Conservation (phyloP, 2,329 filamentous ascomycete genomes). For the Monilinia aucupariae region DNA sequence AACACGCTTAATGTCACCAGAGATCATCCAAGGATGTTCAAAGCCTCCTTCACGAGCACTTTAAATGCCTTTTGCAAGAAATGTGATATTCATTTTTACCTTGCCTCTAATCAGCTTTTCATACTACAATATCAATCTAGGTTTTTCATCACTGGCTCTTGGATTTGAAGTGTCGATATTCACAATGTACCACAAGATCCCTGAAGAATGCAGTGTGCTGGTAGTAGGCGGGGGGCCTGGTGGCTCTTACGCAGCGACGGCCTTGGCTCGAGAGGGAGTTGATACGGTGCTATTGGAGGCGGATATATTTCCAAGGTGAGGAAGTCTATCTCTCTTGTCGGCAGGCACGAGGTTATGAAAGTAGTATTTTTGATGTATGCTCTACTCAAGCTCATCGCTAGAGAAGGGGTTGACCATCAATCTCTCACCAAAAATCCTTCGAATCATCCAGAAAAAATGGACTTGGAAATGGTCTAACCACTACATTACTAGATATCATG, state of each 20-base stretch:
- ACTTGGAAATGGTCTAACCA: too few relatives aligned
- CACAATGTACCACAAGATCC: neutral
- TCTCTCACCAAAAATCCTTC: too few relatives aligned
- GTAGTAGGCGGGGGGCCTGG: constrained; percentile 40
- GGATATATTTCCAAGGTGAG: too few relatives aligned
- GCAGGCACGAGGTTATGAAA: too few relatives aligned
- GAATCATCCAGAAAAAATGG: too few relatives aligned
- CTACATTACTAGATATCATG: too few relatives aligned
- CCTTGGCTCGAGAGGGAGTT: too few relatives aligned
- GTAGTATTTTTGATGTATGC: too few relatives aligned
- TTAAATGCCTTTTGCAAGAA: neutral
- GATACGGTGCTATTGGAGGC: too few relatives aligned
- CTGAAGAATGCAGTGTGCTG: constrained; percentile 33
- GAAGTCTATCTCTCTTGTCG: too few relatives aligned
- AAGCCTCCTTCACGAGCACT: neutral
- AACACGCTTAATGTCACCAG: neutral
- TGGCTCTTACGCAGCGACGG: constrained; percentile 38
- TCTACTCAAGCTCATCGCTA: too few relatives aligned
- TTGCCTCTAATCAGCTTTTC: neutral
- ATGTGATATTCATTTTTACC: neutral
- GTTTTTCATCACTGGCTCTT: neutral
- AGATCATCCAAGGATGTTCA: neutral
- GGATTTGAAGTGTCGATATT: neutral
- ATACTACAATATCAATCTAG: neutral
- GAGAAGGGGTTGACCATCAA: too few relatives aligned